phyloP scores from a whole-genome alignment of 2,329 filamentous ascomycete genomes.

The Diaporthe vaccinii region DNA sequence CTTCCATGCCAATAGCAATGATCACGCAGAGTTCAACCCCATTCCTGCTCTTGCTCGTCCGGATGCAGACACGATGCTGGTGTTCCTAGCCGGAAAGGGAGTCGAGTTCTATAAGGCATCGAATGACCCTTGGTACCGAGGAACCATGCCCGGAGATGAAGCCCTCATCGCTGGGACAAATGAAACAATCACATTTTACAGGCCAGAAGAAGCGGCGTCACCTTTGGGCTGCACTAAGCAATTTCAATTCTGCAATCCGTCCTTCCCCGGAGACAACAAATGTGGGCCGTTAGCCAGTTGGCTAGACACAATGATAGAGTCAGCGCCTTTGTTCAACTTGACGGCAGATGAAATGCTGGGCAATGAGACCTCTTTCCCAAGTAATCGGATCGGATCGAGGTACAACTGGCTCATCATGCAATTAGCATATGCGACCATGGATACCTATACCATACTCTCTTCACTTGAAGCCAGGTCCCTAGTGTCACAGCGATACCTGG shows the following conservation, averaged over 20 bases:
- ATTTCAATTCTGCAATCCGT: constrained; percentile 36
- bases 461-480: neutral
- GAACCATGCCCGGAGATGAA: neutral
- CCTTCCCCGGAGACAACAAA: neutral
- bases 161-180: neutral
- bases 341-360: neutral
- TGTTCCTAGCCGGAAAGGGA: constrained; percentile 30
- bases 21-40: neutral
- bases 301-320: neutral
- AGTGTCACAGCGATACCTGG: neutral
- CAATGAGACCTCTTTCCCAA: no score
- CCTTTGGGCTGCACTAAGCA: constrained; percentile 32
- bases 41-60: constrained; percentile 8
- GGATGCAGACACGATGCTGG: constrained; percentile 20
- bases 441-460: no score
- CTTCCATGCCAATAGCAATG: no score
- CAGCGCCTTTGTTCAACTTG: neutral
- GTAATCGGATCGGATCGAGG: no score
- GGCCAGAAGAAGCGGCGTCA: constrained; percentile 32
- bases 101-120: neutral
- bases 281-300: constrained; percentile 7
- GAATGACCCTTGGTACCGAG: constrained; percentile 36
- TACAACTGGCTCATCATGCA: no score
- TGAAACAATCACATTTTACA: neutral
- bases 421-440: no score